Evolutionary conservation across 345 rosid species (phyloP), one percentile per base, ranked within the genome.

Genomic region (Rhizophora apiculata): DNA sequence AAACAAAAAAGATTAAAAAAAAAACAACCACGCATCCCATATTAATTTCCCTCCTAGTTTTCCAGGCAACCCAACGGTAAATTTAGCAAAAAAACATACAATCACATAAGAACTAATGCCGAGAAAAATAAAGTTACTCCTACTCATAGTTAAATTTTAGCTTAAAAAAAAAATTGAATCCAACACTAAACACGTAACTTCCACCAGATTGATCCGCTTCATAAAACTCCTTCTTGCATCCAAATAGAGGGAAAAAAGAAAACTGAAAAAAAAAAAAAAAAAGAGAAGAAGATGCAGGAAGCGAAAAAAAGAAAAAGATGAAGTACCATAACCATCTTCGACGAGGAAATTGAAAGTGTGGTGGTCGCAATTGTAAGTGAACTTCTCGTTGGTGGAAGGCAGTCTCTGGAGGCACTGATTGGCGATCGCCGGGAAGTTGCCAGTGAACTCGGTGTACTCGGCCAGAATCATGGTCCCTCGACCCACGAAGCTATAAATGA

Each of bases 341-440:
- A 94, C 89, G 56, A 95, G 92, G 82, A 95, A 95, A 69, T 95
- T 95, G 82, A 95, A 91, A 77, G 97, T 88, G 72, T 95, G 99
- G 82, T 89, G 93, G 84, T 95, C 99, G 71, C 99, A 95, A 74
- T 89, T 89, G 89, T 91, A 95, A 56, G 97, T 91, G 82, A 89
- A 89, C 89, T 89, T 95, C 89, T 88, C 91, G 83, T 89, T 91
- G 57, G 93, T 76, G 55, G 96, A 92, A 71, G 97, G 92, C 65
- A 95, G 88, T 74, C 81, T 86, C 65, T 89, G 93, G 69, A 94
- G 87, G 72, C 98, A 94, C 83, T 94, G 98, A 60, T 95, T 77
- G 19, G 98, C 96, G 64, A 94, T 94, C 55, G 97, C 96, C 19
- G 98, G 98, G 78, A 94, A 94, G 87, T 91, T 91, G 37, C 98